Conservation (phyloP, 2,329 filamentous ascomycete genomes). For the Cordyceps militaris region DNA sequence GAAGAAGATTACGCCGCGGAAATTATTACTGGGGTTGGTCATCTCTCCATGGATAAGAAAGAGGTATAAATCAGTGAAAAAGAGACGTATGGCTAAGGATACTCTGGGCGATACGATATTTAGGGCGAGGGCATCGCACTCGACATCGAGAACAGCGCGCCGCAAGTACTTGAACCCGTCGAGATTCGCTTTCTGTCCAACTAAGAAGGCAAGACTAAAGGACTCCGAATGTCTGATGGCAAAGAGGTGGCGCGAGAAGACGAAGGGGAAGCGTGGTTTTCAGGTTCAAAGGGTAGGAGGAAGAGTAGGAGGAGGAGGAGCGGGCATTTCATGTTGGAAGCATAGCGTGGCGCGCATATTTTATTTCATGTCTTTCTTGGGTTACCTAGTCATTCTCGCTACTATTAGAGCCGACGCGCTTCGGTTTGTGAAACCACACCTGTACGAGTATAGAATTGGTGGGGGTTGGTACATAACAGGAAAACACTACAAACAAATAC, state of each 20-base stretch:
- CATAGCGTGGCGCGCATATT: conserved; percentile 24
- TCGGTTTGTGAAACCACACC: neutral
- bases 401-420: neutral
- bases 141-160: conserved; percentile 10
- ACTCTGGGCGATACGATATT: neutral
- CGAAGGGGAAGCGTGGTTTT: neutral
- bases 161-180: conserved; percentile 21
- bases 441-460: no score
- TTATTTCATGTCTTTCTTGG: neutral
- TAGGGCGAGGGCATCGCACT: conserved; percentile 5
- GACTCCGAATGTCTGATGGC: no score
- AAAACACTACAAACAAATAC: no score
- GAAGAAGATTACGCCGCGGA: conserved; percentile 47
- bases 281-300: neutral
- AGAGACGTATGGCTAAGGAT: neutral
- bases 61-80: conserved; percentile 18
- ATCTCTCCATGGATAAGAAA: conserved; percentile 41
- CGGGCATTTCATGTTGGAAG: conserved; percentile 9
- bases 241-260: neutral
- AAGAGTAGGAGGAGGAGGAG: neutral
- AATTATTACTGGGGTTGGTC: conserved; percentile 52
- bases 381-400: neutral
- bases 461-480: no score
- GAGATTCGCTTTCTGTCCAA: conserved; percentile 21
- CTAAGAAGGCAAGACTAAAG: neutral